These are phyloP conservation scores for Malus hybrid DNA, from an alignment of 331 rosid species.

Conservation along the genomic window DNA sequence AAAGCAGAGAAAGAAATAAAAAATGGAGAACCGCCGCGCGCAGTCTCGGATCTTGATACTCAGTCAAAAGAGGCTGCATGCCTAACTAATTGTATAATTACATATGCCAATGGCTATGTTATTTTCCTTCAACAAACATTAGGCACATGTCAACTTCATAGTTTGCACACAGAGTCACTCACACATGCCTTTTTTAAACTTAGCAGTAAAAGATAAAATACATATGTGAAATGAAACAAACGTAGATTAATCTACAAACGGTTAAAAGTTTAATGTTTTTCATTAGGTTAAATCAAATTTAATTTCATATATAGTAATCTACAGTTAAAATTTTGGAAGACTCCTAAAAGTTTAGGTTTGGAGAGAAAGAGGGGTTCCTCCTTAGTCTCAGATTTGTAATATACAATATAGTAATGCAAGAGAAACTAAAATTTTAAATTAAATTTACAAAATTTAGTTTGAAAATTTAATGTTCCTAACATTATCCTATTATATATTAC, in stretches of 20 bases:
- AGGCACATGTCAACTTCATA: background rate
- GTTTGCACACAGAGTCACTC: background rate
- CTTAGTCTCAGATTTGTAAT: too few relatives aligned
- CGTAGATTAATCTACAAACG: background rate
- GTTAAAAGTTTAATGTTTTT: background rate
- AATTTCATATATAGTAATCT: background rate
- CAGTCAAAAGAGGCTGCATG: slow-evolving; percentile 4
- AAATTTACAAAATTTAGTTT: too few relatives aligned
- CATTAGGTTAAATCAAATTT: background rate
- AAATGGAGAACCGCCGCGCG: background rate
- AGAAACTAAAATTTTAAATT: too few relatives aligned
- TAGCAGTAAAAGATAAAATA: background rate
- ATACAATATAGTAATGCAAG: too few relatives aligned
- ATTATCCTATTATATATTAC: too few relatives aligned
- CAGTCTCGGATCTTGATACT: background rate
- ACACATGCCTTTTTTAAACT: background rate
- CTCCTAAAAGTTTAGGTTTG: too few relatives aligned
- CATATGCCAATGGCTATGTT: background rate
- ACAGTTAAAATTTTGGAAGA: background rate
- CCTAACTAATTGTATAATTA: background rate
- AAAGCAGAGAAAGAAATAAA: background rate
- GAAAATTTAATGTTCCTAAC: too few relatives aligned
- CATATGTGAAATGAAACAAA: background rate
- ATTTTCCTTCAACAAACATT: slow-evolving; percentile 4
- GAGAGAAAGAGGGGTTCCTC: too few relatives aligned